Percentiles rank a stretch among this genome's conserved stretches.
Conservation (phyloP, 345 rosid genomes). For the Hibiscus syriacus region DNA sequence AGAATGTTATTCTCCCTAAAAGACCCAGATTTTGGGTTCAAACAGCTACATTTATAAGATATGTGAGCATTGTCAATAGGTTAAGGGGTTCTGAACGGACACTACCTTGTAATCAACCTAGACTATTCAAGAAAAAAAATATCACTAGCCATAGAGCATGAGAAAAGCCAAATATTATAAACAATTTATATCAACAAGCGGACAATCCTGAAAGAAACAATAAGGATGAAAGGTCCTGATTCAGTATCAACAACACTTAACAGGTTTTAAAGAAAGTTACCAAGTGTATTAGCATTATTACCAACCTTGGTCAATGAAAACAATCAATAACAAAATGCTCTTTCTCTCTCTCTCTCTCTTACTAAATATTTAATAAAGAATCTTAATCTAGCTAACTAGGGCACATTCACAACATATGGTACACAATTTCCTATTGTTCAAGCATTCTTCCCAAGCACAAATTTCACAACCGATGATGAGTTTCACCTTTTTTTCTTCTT, state of each 20-base stretch:
- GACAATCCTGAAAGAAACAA: constrained; percentile 1
- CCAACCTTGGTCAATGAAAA: constrained; percentile 20
- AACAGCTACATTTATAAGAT: too few species aligned
- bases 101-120: too few species aligned
- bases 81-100: too few species aligned
- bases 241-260: constrained; percentile 5
- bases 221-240: constrained; percentile 15
- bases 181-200: constrained; percentile 22
- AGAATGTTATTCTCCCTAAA: too few species aligned
- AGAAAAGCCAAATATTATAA: too few species aligned
- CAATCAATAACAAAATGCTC: constrained; percentile 14
- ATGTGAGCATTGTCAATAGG: too few species aligned
- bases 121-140: too few species aligned
- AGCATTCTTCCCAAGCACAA: not conserved
- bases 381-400: constrained; percentile 38
- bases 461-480: not conserved
- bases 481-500: not conserved
- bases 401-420: constrained; percentile 47
- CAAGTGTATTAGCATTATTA: constrained; percentile 22
- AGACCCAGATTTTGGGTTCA: too few species aligned
- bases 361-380: constrained; percentile 38
- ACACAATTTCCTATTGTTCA: constrained; percentile 26
- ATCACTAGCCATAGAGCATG: too few species aligned
- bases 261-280: constrained; percentile 9
- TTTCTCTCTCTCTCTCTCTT: not conserved